These are phyloP conservation scores for Jimgerdemannia flammicorona DNA, from an alignment of 192 early-diverging fungal species.

Conservation along the genomic window DNA sequence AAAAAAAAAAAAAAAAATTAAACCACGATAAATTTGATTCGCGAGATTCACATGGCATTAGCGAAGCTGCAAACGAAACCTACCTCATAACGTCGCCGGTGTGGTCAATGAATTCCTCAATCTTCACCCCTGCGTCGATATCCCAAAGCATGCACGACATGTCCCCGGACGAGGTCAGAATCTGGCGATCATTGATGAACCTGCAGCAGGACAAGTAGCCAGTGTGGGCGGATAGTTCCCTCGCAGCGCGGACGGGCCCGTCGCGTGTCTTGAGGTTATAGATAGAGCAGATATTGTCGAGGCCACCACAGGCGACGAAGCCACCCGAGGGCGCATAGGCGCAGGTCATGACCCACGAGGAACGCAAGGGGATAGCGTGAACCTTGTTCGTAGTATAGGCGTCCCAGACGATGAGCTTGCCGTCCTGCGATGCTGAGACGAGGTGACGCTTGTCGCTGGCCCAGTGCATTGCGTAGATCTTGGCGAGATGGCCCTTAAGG, in stretches of 20 bases:
- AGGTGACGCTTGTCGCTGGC: slow-evolving; percentile 87
- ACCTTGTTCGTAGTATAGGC: slow-evolving; percentile 99
- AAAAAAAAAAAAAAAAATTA: background rate
- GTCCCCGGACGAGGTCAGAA: slow-evolving; percentile 94
- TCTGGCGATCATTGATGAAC: slow-evolving; percentile 94
- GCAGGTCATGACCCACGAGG: slow-evolving; percentile 99
- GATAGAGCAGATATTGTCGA: slow-evolving; percentile 99
- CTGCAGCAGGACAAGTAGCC: slow-evolving; percentile 98
- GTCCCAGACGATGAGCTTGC: slow-evolving; percentile 99
- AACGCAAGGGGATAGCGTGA: slow-evolving; percentile 96
- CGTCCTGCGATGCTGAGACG: slow-evolving; percentile 98
- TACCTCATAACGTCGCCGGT: slow-evolving; percentile 98
- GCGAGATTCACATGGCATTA: too few species aligned
- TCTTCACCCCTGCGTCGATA: slow-evolving; percentile 98
- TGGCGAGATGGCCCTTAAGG: slow-evolving; percentile 97
- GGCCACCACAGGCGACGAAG: slow-evolving; percentile 98
- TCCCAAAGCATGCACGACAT: slow-evolving; percentile 99
- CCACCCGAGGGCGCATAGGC: slow-evolving; percentile 98
- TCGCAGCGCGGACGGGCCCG: slow-evolving; percentile 89
- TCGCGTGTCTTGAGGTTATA: slow-evolving; percentile 97
- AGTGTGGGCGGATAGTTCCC: slow-evolving; percentile 95
- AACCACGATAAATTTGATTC: too few species aligned
- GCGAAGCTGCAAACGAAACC: too few species aligned
- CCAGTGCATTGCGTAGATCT: slow-evolving; percentile 83
- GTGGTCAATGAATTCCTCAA: slow-evolving; percentile 96